Evolutionary conservation across 352 stramenopile species (phyloP), one percentile per base, ranked within the genome.

Genomic region (Phytophthora gonapodyides): DNA sequence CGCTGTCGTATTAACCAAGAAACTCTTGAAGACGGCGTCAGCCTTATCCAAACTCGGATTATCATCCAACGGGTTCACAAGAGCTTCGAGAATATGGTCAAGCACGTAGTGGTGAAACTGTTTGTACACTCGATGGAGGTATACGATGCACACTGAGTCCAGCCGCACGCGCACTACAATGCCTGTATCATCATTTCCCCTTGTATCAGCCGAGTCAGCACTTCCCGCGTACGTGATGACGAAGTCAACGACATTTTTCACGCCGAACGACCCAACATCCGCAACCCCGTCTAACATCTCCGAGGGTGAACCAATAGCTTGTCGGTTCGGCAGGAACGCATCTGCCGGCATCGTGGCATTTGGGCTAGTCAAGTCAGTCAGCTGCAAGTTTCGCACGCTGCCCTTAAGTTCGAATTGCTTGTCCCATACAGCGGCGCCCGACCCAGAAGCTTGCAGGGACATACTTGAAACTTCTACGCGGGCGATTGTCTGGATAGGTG

Each of bases 121-220:
- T 51, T 96, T 96, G 71, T 89, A 91, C 33, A 96, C 79, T 31
- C 87, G 84, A 63, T 94, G 87, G 24, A 96, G 67, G 43, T 96
- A 94, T 38, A 84, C 70, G n/a, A 91, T 62, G 50, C 83, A 89
- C 8, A 94, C 79, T 1, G 87, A 91, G 51, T 96, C 87, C 19
- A 96, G 65, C 4, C 84, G 84, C 42, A 88, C 69, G 42, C 66
- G 78, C 46, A 84, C 66, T 19, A 73, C 30, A 43, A 71, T 59
- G 12, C 54, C 57, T 11, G 47, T 43, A 40, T 69, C 64, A 47
- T n/a, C 38, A 35, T 30, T 15, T 7, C 46, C 50, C 36, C 42
- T 54, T 33, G 45, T n/a, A 36, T 49, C 36, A 48, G 36, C 17
- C n/a, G 37, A 46, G 5, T 49, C 51, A n/a, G 2, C 37, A 11